These are phyloP conservation scores for Coelastrella sp. DNA, from an alignment of 139 green algal species.

Conservation along the genomic window DNA sequence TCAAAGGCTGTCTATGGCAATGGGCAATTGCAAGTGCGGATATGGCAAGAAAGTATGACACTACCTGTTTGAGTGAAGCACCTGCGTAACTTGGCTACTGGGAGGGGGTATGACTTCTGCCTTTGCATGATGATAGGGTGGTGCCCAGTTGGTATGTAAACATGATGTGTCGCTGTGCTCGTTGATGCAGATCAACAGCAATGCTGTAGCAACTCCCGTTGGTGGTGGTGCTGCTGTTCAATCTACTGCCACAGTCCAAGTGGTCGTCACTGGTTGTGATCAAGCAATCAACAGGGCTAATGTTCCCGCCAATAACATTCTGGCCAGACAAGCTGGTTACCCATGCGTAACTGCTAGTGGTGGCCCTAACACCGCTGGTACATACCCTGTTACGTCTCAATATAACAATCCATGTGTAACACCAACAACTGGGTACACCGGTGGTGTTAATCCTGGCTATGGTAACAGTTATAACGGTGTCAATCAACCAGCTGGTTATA, in stretches of 20 bases:
- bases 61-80: neutral
- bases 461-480: neutral
- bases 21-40: neutral
- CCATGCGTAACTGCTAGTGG: too few species aligned
- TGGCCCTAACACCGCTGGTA: neutral
- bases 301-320: neutral
- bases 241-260: neutral
- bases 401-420: neutral
- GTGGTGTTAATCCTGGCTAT: neutral
- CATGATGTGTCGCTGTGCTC: neutral
- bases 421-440: neutral
- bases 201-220: neutral
- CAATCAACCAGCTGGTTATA: neutral
- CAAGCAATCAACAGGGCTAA: neutral
- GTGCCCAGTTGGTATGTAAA: neutral
- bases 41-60: neutral
- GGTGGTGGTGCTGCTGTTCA: neutral
- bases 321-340: too few species aligned
- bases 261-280: neutral
- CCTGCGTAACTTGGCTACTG: too few species aligned
- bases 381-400: neutral
- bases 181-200: slow-evolving; percentile 21
- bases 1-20: neutral
- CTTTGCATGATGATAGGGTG: too few species aligned
- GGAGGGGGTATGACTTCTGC: too few species aligned